Percentiles rank a stretch among this genome's conserved stretches.
Evolutionary conservation across 352 stramenopile genomes (phyloP).

Genomic region (Phytophthora cryptogea): DNA sequence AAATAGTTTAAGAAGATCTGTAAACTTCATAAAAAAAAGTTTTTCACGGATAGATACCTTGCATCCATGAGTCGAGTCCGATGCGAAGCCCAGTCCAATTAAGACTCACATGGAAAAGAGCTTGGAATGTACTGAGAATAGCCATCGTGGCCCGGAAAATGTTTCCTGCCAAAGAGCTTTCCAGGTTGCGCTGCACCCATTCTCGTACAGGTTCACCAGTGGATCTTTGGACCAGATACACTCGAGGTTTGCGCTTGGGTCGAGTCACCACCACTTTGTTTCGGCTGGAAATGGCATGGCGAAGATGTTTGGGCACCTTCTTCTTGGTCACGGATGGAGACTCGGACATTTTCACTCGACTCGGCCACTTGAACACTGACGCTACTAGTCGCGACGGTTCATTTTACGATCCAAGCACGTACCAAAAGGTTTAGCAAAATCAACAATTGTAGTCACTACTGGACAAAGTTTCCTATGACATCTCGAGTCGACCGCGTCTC

Average conservation of each 20-base stretch:
- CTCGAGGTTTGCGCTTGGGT: conserved; percentile 35
- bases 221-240: conserved; percentile 40
- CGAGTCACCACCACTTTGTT: conserved; percentile 20
- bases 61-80: conserved; percentile 40
- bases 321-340: conserved; percentile 20
- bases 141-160: conserved; percentile 48
- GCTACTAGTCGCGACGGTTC: conserved; percentile 13
- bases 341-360: conserved; percentile 22
- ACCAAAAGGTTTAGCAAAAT: too few species aligned
- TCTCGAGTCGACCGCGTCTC: too few species aligned
- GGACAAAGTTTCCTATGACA: too few species aligned
- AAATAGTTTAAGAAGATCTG: neutral
- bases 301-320: conserved; percentile 42
- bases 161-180: conserved; percentile 60
- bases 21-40: neutral
- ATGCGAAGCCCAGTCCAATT: conserved; percentile 59
- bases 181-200: conserved; percentile 77
- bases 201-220: conserved; percentile 56
- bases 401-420: neutral
- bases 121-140: conserved; percentile 64
- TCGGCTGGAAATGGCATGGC: conserved; percentile 34
- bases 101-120: conserved; percentile 63
- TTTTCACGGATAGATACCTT: conserved; percentile 35
- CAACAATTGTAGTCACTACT: too few species aligned
- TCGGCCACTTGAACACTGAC: conserved; percentile 12